phyloP scores from a whole-genome alignment of 2,329 filamentous ascomycete genomes.

The Erysiphe pulchra region DNA sequence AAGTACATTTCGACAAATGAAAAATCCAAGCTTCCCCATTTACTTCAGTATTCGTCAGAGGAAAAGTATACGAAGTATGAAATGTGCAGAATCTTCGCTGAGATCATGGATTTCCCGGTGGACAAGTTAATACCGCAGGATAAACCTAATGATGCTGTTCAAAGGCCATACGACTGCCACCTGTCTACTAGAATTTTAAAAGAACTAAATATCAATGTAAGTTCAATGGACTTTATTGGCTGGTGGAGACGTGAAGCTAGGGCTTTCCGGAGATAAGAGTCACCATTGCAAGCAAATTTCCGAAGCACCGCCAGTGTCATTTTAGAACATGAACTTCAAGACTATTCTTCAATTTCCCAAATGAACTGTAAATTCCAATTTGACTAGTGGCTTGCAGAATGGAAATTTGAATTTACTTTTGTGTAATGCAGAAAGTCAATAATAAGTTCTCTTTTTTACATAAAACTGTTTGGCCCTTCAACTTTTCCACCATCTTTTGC shows the following conservation, averaged over 20 bases:
- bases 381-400: too few species aligned
- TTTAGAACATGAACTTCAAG: too few species aligned
- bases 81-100: constrained; percentile 53
- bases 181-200: constrained; percentile 50
- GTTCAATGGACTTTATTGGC: constrained; percentile 45
- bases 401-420: too few species aligned
- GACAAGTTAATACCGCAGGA: constrained; percentile 43
- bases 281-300: too few species aligned
- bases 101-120: constrained; percentile 52
- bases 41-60: constrained; percentile 71
- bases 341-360: too few species aligned
- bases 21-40: constrained; percentile 30
- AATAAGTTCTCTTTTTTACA: too few species aligned
- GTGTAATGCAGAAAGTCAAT: too few species aligned
- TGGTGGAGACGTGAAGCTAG: constrained; percentile 53
- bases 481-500: too few species aligned
- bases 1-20: constrained; percentile 33
- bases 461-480: too few species aligned
- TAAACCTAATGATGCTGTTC: constrained; percentile 48
- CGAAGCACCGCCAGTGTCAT: too few species aligned
- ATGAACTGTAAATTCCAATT: too few species aligned
- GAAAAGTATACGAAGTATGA: constrained; percentile 75
- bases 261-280: constrained; percentile 19
- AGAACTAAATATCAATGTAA: constrained; percentile 48
- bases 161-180: constrained; percentile 73